Percentiles rank a stretch among this genome's conserved stretches.
These are phyloP conservation scores for Gossypium trilobum DNA, from an alignment of 441 rosid genomes.

Conservation along the genomic window DNA sequence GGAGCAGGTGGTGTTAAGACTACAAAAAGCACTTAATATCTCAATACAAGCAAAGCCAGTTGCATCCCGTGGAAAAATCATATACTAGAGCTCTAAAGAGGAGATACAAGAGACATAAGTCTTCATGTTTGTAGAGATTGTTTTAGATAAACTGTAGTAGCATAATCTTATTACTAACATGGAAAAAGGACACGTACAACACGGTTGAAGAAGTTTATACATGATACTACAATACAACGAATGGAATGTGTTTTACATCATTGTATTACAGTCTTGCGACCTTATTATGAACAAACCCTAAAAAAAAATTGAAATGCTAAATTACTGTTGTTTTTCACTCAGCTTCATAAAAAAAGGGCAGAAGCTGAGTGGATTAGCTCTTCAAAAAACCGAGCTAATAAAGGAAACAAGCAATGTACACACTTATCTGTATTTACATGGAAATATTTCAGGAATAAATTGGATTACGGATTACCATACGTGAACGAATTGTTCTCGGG, in stretches of 20 bases:
- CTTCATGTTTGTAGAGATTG: not conserved
- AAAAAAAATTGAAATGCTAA: not conserved
- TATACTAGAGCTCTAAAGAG: not conserved
- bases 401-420: slow-evolving; percentile 17
- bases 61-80: not conserved
- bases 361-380: slow-evolving; percentile 38
- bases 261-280: not conserved
- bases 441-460: slow-evolving; percentile 1
- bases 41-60: slow-evolving; percentile 16
- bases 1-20: slow-evolving; percentile 38
- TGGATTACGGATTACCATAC: slow-evolving; percentile 48
- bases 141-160: not conserved
- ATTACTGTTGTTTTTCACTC: slow-evolving; percentile 14
- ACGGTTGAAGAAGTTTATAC: not conserved
- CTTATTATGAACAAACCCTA: not conserved
- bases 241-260: slow-evolving; percentile 6
- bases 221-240: not conserved
- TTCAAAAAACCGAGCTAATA: slow-evolving; percentile 34
- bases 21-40: slow-evolving; percentile 33
- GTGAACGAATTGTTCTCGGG: slow-evolving; percentile 42
- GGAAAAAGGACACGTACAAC: not conserved
- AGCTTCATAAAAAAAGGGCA: slow-evolving; percentile 30
- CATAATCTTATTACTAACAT: not conserved
- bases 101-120: not conserved
- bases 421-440: slow-evolving; percentile 22